phyloP scores from a whole-genome alignment of 192 early-diverging fungal genomes.

The Obelidium mucronatum region DNA sequence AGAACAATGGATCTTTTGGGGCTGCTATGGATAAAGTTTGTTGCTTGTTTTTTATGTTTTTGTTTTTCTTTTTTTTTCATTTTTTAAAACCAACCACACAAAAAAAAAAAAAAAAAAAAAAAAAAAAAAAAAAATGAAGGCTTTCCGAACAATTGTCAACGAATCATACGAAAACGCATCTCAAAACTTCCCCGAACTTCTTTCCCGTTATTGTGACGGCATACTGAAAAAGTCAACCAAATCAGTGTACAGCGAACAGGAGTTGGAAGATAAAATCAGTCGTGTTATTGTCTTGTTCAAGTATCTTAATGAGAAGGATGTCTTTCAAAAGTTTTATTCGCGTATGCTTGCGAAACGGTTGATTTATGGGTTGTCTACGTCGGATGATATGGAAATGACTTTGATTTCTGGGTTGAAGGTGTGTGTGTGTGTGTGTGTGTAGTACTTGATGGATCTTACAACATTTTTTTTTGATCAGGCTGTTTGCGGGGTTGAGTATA shows the following conservation, averaged over 20 bases:
- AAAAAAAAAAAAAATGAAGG: slow-evolving; percentile 49
- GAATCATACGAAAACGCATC: slow-evolving; percentile 49
- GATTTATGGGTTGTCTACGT: slow-evolving; percentile 72
- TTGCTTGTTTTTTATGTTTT: background rate
- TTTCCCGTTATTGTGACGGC: slow-evolving; percentile 82
- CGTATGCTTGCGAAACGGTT: slow-evolving; percentile 82
- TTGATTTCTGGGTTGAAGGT: slow-evolving; percentile 86
- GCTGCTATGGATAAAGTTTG: slow-evolving; percentile 79
- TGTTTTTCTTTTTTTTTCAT: background rate
- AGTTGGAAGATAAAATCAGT: slow-evolving; percentile 72
- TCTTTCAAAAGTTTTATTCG: slow-evolving; percentile 92
- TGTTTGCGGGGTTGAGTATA: slow-evolving; percentile 87
- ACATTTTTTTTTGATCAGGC: slow-evolving; percentile 45
- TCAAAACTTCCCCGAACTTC: slow-evolving; percentile 74
- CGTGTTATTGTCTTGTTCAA: slow-evolving; percentile 78
- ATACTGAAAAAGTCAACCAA: slow-evolving; percentile 72
- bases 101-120: background rate
- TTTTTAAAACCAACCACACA: background rate
- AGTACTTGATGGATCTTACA: background rate
- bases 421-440: background rate
- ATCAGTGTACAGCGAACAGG: slow-evolving; percentile 54
- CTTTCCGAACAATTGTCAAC: slow-evolving; percentile 77
- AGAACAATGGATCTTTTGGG: slow-evolving; percentile 70
- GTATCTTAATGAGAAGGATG: slow-evolving; percentile 90
- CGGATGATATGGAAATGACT: slow-evolving; percentile 79